Evolutionary conservation across 352 stramenopile genomes (phyloP).

Genomic region (Pythium phragmitis): DNA sequence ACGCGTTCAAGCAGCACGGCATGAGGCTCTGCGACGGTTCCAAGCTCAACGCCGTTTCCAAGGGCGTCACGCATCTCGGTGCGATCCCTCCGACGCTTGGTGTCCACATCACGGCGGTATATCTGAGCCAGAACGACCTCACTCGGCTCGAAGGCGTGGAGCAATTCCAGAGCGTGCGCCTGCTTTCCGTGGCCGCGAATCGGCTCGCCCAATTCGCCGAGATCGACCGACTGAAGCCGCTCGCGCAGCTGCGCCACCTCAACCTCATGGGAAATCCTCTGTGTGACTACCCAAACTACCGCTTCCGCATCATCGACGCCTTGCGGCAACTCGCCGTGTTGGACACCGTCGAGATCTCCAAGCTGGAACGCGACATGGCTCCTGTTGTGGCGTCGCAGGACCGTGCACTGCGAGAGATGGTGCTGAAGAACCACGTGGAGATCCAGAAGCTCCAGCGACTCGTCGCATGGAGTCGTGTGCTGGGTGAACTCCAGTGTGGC

Average conservation of each 20-base stretch:
- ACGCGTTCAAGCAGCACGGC: conserved; percentile 70
- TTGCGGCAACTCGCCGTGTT: conserved; percentile 52
- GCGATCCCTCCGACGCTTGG: conserved; percentile 44
- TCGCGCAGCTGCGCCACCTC: conserved; percentile 55
- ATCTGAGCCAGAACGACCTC: conserved; percentile 84
- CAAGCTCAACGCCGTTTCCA: conserved; percentile 72
- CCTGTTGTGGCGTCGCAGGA: conserved; percentile 57
- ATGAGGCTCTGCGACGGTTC: conserved; percentile 67
- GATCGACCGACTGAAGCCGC: conserved; percentile 33
- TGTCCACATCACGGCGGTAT: conserved; percentile 53
- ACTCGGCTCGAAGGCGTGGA: conserved; percentile 44
- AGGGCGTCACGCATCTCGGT: conserved; percentile 51
- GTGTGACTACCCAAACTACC: conserved; percentile 72
- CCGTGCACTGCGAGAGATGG: conserved; percentile 41
- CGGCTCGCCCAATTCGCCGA: conserved; percentile 44
- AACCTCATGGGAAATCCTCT: conserved; percentile 77
- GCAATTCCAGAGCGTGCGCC: conserved; percentile 56
- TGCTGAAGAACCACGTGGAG: conserved; percentile 64
- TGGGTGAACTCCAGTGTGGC: conserved; percentile 55
- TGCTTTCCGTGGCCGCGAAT: conserved; percentile 71
- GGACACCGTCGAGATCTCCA: conserved; percentile 57
- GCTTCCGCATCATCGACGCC: conserved; percentile 50
- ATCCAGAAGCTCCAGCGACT: conserved; percentile 73
- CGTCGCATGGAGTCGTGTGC: conserved; percentile 42
- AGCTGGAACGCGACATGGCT: conserved; percentile 54